A percentile compares a stretch with the other conserved stretches of the same genome.
Conservation (phyloP, 2,329 filamentous ascomycete genomes). For the Pseudogymnoascus sp. region DNA sequence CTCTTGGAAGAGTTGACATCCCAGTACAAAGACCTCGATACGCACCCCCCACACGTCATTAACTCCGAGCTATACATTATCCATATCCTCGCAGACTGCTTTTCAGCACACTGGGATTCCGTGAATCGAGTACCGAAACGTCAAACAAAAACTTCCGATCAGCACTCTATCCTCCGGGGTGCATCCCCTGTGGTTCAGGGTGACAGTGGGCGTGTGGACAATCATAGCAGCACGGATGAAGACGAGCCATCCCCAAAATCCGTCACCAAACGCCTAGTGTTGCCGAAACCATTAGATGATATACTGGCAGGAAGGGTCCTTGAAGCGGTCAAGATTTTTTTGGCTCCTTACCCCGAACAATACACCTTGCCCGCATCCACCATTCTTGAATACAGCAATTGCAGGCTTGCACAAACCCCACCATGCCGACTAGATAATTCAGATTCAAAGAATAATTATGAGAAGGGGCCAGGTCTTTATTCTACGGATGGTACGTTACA, state of each 20-base stretch:
- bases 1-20: conserved; percentile 52
- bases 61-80: conserved; percentile 59
- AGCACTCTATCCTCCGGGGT: background rate
- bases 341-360: conserved; percentile 50
- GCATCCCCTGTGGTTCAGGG: conserved; percentile 3
- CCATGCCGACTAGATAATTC: conserved; percentile 24
- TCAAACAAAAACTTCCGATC: conserved; percentile 16
- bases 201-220: background rate
- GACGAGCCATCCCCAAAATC: background rate
- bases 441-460: conserved; percentile 30
- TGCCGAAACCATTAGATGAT: conserved; percentile 36
- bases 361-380: conserved; percentile 49
- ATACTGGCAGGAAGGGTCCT: conserved; percentile 47
- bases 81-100: conserved; percentile 57
- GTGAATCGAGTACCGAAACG: conserved; percentile 27
- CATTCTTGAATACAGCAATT: conserved; percentile 44
- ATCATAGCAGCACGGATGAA: background rate
- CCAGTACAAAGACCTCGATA: conserved; percentile 43
- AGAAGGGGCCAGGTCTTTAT: conserved; percentile 31
- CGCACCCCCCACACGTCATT: conserved; percentile 52
- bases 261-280: conserved; percentile 11
- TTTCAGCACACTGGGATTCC: conserved; percentile 50
- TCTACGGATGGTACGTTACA: conserved; percentile 16
- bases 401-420: background rate
- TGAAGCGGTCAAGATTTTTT: conserved; percentile 47